Base-by-base conservation (phyloP, 805 yeast species). In the Pichia paraexigua region DNA sequence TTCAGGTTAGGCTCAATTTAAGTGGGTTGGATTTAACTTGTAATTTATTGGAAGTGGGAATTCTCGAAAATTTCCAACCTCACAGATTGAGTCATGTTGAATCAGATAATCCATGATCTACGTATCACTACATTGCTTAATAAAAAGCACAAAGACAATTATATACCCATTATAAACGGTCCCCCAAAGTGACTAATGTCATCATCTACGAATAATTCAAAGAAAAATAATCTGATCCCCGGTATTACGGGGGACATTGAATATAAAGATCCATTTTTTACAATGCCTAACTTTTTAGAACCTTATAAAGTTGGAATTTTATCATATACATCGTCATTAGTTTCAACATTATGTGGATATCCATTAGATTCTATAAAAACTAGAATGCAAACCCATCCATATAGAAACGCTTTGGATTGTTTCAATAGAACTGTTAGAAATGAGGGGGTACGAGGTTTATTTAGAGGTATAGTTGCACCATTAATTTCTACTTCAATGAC, bases 331-430 rank as follows among this genome's bases (percentile, higher is more conserved):
- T 71, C 91, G 2, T 82, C 90, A 0, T 65, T 84, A 43, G 65
- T 76, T 13, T 75, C 90, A 20, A 83, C 90, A 1, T 71, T 79
- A 3, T 75, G 82, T n/a, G 95, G 94, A 20, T 88, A 82, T 60
- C 96, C 96, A 0, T 66, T 88, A 47, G 96, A 88, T 63, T 84
- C 94, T n/a, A 73, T 89, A 53, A 88, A 88, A 65, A 89, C 95
- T 0, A 72, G 96, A 53, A 82, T 86, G 82, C 96, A 88, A 64
- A 85, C 95, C 0, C 84, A 86, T 60, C 73, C 76, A 49, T 87
- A 79, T 67, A 69, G 70, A 17, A 74, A 78, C 47, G 75, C 83
- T 27, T 63, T 72, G 48, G 80, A 79, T 50, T 87, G 95, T 62
- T 69, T 84, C 20, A 60, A 61, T 37, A 68, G 74, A 44, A 83